Percentiles rank a stretch among this genome's conserved stretches.
These are phyloP conservation scores for Ailanthus altissimus DNA, from an alignment of 345 rosid species.

Conservation along the genomic window DNA sequence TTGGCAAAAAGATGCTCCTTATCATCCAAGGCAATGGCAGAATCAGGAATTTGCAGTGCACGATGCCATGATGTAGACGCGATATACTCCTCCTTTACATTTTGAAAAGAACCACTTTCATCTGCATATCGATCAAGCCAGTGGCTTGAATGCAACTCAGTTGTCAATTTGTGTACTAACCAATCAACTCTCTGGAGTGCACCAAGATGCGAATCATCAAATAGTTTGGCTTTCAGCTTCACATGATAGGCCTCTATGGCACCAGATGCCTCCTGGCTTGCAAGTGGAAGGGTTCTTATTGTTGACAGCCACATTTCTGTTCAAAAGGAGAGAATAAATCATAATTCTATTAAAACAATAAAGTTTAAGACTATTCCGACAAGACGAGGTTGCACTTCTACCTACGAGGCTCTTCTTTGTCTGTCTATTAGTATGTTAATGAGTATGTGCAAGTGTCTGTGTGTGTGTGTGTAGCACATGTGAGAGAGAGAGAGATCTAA, in stretches of 20 bases:
- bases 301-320: conserved; percentile 96
- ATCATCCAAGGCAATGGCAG: conserved; percentile 63
- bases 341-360: not conserved
- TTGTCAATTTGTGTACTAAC: conserved; percentile 94
- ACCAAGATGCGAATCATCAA: conserved; percentile 93
- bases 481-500: conserved; percentile 35
- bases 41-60: conserved; percentile 78
- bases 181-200: conserved; percentile 92
- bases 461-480: not conserved
- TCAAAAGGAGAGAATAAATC: not conserved
- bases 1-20: conserved; percentile 53
- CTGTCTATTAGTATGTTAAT: no score
- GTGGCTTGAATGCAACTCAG: conserved; percentile 87
- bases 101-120: conserved; percentile 86
- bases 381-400: not conserved
- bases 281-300: conserved; percentile 79
- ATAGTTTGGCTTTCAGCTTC: conserved; percentile 78
- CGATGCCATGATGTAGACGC: conserved; percentile 95
- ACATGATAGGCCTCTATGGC: conserved; percentile 97
- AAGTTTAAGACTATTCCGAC: not conserved
- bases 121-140: conserved; percentile 95
- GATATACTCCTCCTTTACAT: conserved; percentile 86
- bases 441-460: not conserved
- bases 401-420: not conserved
- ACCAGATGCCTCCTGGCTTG: conserved; percentile 95